Base-by-base conservation (phyloP, 345 rosid species). In the Moricandia moricandioides region DNA sequence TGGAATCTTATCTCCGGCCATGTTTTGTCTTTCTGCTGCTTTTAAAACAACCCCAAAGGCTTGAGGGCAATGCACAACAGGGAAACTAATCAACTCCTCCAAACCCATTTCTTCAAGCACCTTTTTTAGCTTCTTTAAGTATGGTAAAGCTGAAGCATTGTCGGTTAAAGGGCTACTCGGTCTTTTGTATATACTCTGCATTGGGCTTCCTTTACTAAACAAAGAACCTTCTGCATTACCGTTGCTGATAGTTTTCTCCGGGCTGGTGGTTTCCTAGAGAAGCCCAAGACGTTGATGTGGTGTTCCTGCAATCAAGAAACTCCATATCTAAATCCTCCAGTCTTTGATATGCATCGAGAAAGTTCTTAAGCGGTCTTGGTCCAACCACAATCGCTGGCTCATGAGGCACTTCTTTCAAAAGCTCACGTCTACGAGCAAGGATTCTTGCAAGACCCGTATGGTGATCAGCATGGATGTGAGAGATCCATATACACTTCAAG, bases 381-480 rank as follows among this genome's bases (percentile, higher is more conserved):
- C 96, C 98, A 55, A 95, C 80, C 75, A 95, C 97, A 27, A 89
- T 78, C 62, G 83, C 80, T n/a, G 97, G 97, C 43, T 95, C 99
- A 59, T 89, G 98, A 70, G 85, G 71, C 31, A 64, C 79, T 11
- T 73, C 87, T 81, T 87, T 86, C 78, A 92, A 79, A 63, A 95
- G 82, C 78, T 88, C 86, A 58, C 92, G 74, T 58, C 98, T 80
- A 54, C 88, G 85, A 70, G 99, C 85, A 73, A 95, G 98, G 64
- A 95, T 83, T 84, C 98, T 90, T 16, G 99, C 91, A 69, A 95
- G 76, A 69, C 96, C 99, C 0, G 91, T 78, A 56, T 95, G 99
- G 86, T 95, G 98, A 82, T 95, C 99, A 51, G 98, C 98, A 67
- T 95, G 99, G 78, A 92, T 95, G 79, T 95, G 99, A 73, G 99